phyloP scores from a whole-genome alignment of 164 flowering plant genomes.

The Kingdonia uniflora region DNA sequence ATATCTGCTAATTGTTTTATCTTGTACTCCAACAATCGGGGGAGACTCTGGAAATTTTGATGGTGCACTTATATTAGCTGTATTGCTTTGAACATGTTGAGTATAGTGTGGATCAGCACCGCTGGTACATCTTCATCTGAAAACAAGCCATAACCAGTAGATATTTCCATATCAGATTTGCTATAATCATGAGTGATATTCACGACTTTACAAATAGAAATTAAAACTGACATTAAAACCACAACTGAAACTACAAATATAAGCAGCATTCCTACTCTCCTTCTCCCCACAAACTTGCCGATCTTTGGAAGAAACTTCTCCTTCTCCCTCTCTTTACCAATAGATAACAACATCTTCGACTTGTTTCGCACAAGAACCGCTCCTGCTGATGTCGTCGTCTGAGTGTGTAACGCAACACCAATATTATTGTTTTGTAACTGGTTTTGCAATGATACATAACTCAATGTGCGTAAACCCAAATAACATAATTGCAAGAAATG shows the following conservation, averaged over 20 bases:
- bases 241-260: constrained; percentile 14
- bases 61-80: constrained; percentile 5
- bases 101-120: constrained; percentile 2
- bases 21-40: constrained; percentile 5
- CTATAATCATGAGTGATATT: not conserved
- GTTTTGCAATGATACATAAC: constrained; percentile 66
- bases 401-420: constrained; percentile 21
- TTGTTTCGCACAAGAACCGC: constrained; percentile 27
- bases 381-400: constrained; percentile 18
- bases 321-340: constrained; percentile 61
- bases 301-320: constrained; percentile 35
- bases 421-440: constrained; percentile 24
- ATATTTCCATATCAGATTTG: no score
- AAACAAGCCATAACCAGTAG: not conserved
- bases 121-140: constrained; percentile 20
- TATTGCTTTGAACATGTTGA: not conserved
- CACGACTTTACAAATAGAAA: constrained; percentile 14
- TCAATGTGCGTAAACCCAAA: constrained; percentile 61
- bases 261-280: constrained; percentile 48
- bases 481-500: no score
- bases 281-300: constrained; percentile 36
- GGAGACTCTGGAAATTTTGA: constrained; percentile 7
- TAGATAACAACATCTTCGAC: constrained; percentile 32
- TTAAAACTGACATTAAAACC: constrained; percentile 15
- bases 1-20: constrained; percentile 5